Percentiles rank a stretch among this genome's conserved stretches.
Conservation (phyloP, 2,329 filamentous ascomycete species). For the Apiospora koreana region DNA sequence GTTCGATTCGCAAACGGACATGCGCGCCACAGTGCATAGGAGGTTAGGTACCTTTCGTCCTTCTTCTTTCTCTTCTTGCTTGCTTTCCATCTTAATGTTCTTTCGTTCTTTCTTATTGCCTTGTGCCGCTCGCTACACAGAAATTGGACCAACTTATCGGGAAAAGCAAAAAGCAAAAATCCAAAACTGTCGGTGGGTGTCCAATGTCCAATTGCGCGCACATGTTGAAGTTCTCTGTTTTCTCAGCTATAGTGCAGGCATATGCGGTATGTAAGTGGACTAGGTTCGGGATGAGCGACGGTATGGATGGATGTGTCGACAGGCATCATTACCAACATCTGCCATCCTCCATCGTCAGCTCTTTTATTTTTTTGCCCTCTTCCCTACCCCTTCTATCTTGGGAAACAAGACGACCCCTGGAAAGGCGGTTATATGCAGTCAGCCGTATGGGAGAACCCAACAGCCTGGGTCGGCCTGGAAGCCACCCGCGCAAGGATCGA, state of each 20-base stretch:
- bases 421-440: constrained; percentile 2
- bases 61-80: neutral
- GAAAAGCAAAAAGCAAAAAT: neutral
- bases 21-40: neutral
- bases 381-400: neutral
- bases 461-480: constrained; percentile 1
- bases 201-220: neutral
- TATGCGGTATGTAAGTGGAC: neutral
- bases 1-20: neutral
- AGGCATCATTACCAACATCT: neutral
- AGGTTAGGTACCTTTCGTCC: too few species aligned
- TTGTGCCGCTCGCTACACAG: neutral
- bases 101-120: neutral
- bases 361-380: neutral
- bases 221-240: neutral
- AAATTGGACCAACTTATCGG: neutral
- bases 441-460: neutral
- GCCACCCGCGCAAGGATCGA: neutral
- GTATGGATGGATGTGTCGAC: neutral
- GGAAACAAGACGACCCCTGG: neutral
- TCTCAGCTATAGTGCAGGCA: neutral
- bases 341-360: neutral
- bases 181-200: neutral
- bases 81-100: too few species aligned
- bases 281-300: neutral